Evolutionary conservation across 129 eudicot species (phyloP).

Genomic region (Flaveria ramosissima): DNA sequence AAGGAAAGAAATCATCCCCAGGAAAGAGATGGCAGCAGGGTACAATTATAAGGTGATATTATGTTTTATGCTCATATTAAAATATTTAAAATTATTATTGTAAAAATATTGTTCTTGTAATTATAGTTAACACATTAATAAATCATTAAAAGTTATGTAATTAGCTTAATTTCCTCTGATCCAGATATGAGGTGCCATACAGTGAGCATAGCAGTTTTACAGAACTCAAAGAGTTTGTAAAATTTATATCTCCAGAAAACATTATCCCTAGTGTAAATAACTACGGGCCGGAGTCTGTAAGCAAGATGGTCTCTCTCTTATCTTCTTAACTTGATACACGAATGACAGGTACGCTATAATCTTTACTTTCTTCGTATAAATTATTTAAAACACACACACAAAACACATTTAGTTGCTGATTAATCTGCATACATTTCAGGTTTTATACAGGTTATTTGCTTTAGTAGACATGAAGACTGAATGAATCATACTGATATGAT

Average conservation of each 20-base stretch:
- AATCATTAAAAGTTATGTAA: neutral
- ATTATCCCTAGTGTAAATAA: slow-evolving; percentile 96
- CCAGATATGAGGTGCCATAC: slow-evolving; percentile 97
- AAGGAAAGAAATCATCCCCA: slow-evolving; percentile 86
- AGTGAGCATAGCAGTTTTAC: slow-evolving; percentile 93
- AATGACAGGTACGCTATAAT: neutral
- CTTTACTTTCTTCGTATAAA: neutral
- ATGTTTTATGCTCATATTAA: neutral
- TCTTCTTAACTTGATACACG: slow-evolving; percentile 36
- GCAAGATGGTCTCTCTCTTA: slow-evolving; percentile 59
- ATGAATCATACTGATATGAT: neutral
- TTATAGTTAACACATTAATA: neutral
- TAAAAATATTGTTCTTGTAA: neutral
- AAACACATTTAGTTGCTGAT: neutral
- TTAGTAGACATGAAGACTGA: slow-evolving; percentile 14
- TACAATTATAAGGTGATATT: slow-evolving; percentile 74
- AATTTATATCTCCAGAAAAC: slow-evolving; percentile 71
- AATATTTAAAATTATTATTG: neutral
- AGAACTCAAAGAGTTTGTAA: slow-evolving; percentile 81
- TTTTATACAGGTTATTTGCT: neutral
- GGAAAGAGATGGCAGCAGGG: slow-evolving; percentile 98
- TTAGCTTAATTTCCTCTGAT: neutral
- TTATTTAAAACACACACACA: neutral
- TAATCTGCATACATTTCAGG: neutral
- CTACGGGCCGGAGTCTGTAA: slow-evolving; percentile 57